Conservation (phyloP, 1,284 basidiomycete genomes). For the Microbotryomycetes sp. region DNA sequence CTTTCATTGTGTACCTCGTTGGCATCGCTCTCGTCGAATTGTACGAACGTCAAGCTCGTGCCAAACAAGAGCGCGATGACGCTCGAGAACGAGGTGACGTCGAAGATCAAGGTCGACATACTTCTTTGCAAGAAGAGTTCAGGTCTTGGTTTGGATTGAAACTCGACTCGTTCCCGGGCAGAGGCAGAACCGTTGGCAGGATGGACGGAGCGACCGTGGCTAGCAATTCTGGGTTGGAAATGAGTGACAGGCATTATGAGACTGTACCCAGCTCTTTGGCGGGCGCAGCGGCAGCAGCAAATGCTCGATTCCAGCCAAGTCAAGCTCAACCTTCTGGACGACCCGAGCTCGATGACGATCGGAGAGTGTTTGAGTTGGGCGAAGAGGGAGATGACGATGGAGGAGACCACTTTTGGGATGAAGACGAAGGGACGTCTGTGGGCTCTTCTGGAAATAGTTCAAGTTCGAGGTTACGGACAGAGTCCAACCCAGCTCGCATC, state of each 20-base stretch:
- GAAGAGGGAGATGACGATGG: constrained; percentile 23
- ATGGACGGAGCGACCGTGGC: neutral
- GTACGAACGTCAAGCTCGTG: constrained; percentile 40
- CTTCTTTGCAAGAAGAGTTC: neutral
- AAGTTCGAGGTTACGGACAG: neutral
- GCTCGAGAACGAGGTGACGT: neutral
- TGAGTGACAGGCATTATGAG: neutral
- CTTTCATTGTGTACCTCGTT: constrained; percentile 62
- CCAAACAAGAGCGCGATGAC: neutral
- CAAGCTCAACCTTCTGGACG: neutral
- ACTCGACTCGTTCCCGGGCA: neutral
- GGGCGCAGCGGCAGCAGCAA: neutral
- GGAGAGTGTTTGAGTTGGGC: constrained; percentile 25
- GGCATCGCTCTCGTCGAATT: constrained; percentile 55
- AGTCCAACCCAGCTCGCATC: no score
- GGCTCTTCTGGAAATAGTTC: neutral
- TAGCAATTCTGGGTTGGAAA: neutral
- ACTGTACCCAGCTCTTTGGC: neutral
- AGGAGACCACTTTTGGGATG: neutral
- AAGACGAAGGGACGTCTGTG: no score
- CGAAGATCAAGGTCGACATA: neutral
- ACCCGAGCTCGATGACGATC: neutral
- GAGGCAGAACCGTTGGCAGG: neutral
- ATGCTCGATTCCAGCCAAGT: neutral
- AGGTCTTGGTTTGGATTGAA: neutral